Conservation (phyloP, 2,329 filamentous ascomycete genomes). For the Cladorrhinum sp. region DNA sequence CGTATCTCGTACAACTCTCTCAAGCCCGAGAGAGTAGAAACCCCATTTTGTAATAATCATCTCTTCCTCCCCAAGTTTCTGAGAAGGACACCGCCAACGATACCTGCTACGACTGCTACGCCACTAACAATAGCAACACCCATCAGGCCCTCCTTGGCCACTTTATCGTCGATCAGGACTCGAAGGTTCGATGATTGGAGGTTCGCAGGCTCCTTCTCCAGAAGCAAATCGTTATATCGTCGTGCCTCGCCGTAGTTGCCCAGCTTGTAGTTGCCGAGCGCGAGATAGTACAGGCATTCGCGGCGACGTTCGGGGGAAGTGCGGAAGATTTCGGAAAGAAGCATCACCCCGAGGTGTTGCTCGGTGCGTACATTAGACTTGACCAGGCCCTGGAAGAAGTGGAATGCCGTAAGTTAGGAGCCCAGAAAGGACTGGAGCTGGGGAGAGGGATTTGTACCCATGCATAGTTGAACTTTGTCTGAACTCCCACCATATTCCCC, state of each 20-base stretch:
- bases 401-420: not conserved
- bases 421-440: not conserved
- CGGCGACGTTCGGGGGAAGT: constrained; percentile 86
- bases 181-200: constrained; percentile 85
- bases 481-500: constrained; percentile 91
- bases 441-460: constrained; percentile 61
- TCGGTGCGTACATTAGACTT: constrained; percentile 83
- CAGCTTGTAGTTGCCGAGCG: constrained; percentile 95
- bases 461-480: constrained; percentile 99
- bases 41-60: constrained; percentile 30
- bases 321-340: constrained; percentile 96
- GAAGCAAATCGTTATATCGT: constrained; percentile 86
- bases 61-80: constrained; percentile 67
- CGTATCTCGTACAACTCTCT: not conserved
- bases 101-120: constrained; percentile 86
- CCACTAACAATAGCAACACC: constrained; percentile 94
- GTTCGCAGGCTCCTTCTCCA: constrained; percentile 89
- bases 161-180: constrained; percentile 89
- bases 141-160: constrained; percentile 88
- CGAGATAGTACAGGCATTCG: constrained; percentile 98
- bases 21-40: not conserved
- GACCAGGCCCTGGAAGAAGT: constrained; percentile 74
- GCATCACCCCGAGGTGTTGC: constrained; percentile 89
- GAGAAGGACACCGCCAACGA: constrained; percentile 84
- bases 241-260: constrained; percentile 95